Evolutionary conservation across 257 asterid species (phyloP).

Genomic region (Parsonsia alboflavescens): DNA sequence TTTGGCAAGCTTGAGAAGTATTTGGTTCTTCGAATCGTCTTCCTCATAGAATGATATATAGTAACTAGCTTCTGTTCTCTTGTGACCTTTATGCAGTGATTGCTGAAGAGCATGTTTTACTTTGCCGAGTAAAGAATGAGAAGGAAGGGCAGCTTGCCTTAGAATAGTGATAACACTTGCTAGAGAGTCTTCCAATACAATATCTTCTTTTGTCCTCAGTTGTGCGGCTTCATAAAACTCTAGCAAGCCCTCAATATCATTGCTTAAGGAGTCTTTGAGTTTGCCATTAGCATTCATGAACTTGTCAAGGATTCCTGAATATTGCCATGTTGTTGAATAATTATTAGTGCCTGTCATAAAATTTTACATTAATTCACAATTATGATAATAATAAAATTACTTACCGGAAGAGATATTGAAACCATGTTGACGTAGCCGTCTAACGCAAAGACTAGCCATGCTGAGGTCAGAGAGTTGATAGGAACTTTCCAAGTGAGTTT

Average conservation of each 20-base stretch:
- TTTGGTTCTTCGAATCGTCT: constrained; percentile 14
- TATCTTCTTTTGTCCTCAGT: constrained; percentile 28
- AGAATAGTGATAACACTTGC: constrained; percentile 18
- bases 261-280: neutral
- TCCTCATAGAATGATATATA: constrained; percentile 26
- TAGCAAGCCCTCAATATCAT: constrained; percentile 15
- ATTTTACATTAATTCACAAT: too few relatives aligned
- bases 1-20: constrained; percentile 31
- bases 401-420: too few relatives aligned
- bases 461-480: too few relatives aligned
- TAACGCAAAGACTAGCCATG: too few relatives aligned
- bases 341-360: too few relatives aligned
- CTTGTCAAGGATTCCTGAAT: neutral
- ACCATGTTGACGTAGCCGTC: too few relatives aligned
- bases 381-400: too few relatives aligned
- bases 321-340: too few relatives aligned
- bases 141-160: constrained; percentile 2
- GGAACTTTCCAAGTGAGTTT: too few relatives aligned
- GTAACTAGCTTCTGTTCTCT: constrained; percentile 24
- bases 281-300: constrained; percentile 8
- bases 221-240: constrained; percentile 35
- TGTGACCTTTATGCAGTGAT: constrained; percentile 23
- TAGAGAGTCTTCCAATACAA: constrained; percentile 21
- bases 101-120: constrained; percentile 28
- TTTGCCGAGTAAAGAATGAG: constrained; percentile 16